Evolutionary conservation across 805 yeast genomes (phyloP).

Genomic region (Kazachstania psychrophila): DNA sequence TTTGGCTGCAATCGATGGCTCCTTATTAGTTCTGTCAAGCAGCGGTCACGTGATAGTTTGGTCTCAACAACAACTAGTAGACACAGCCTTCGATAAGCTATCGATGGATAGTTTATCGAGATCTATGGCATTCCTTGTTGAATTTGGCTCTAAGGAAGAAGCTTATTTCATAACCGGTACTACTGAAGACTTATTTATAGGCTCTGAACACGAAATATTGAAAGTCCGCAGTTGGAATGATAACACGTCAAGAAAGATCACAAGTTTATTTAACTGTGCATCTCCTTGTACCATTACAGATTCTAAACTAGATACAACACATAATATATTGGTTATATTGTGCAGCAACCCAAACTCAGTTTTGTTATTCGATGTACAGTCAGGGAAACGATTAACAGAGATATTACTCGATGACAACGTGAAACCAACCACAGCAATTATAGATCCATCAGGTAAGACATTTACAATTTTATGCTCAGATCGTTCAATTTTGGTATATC

Average conservation of each 20-base stretch:
- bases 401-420: constrained; percentile 11
- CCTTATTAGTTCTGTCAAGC: constrained; percentile 15
- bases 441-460: constrained; percentile 23
- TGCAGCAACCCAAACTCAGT: constrained; percentile 18
- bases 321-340: constrained; percentile 16
- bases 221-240: constrained; percentile 15
- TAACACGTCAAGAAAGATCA: background rate
- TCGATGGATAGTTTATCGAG: constrained; percentile 12
- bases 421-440: constrained; percentile 21
- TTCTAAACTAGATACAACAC: constrained; percentile 16
- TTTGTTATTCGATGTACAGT: constrained; percentile 11
- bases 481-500: constrained; percentile 23
- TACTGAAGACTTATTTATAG: constrained; percentile 13
- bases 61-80: constrained; percentile 18
- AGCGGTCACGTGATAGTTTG: constrained; percentile 24
- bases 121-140: background rate
- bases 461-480: constrained; percentile 22
- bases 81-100: constrained; percentile 24
- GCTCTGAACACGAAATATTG: constrained; percentile 17
- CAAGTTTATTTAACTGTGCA: constrained; percentile 9
- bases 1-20: constrained; percentile 14
- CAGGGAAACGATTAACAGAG: constrained; percentile 9
- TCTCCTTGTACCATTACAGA: constrained; percentile 24
- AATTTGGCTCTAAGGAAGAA: constrained; percentile 6
- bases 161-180: constrained; percentile 14